Percentiles rank a stretch among this genome's conserved stretches.
Conservation (phyloP, 1,284 basidiomycete species). For the Naganishia sp. region DNA sequence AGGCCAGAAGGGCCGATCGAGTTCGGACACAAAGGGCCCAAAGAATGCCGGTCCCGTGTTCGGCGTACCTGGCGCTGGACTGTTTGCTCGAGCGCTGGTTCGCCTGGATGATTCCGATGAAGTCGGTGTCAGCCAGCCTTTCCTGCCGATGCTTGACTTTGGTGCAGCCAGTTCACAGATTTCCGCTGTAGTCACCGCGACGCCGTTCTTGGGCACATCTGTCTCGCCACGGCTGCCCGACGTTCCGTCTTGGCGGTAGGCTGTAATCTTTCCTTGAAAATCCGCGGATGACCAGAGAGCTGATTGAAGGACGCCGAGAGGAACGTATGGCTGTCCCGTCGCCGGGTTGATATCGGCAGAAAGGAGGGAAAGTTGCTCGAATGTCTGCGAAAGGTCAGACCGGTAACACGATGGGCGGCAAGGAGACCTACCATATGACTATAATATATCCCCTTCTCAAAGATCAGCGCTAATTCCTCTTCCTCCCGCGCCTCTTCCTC, state of each 20-base stretch:
- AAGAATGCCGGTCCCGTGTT: neutral
- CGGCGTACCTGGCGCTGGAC: neutral
- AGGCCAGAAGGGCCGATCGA: conserved; percentile 61
- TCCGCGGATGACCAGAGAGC: conserved; percentile 67
- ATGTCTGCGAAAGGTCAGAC: conserved; percentile 57
- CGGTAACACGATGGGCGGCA: neutral
- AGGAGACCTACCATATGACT: conserved; percentile 71
- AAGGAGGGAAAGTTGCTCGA: conserved; percentile 73
- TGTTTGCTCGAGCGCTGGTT: neutral
- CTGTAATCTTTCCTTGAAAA: conserved; percentile 42
- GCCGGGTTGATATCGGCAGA: conserved; percentile 70
- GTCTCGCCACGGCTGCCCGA: conserved; percentile 4
- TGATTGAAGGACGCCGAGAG: conserved; percentile 67
- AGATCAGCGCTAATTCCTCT: conserved; percentile 63
- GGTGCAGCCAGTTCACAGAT: conserved; percentile 35
- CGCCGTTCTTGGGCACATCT: conserved; percentile 36
- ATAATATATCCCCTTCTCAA: conserved; percentile 80
- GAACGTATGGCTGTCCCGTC: conserved; percentile 69
- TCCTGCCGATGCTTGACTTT: neutral
- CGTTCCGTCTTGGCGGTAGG: conserved; percentile 36
- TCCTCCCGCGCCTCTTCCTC: conserved; percentile 38
- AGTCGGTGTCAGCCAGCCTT: neutral
- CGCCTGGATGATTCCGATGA: conserved; percentile 1
- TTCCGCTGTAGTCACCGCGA: conserved; percentile 42
- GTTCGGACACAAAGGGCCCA: conserved; percentile 21